Conservation (phyloP, 2,329 filamentous ascomycete genomes). For the Trichophyton simii region DNA sequence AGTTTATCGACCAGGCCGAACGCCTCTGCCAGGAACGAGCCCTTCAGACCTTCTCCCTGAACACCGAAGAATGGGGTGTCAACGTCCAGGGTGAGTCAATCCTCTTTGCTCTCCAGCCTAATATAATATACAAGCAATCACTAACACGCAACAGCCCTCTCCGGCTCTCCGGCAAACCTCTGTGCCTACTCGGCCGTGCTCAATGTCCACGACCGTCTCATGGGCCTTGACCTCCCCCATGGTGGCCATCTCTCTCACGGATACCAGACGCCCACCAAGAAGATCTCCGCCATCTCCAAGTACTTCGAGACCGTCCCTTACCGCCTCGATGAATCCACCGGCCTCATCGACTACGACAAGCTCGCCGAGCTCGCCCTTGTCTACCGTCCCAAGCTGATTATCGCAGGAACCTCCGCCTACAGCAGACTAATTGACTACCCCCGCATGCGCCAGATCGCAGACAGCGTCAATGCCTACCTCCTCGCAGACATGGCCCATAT, state of each 20-base stretch:
- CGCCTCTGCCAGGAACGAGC: conserved; percentile 81
- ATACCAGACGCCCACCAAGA: conserved; percentile 90
- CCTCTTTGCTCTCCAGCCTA: neutral
- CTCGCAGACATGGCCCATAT: conserved; percentile 98
- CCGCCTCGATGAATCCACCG: conserved; percentile 62
- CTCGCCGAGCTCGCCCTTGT: conserved; percentile 81
- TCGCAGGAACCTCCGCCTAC: conserved; percentile 95
- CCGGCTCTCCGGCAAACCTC: conserved; percentile 62
- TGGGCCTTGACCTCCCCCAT: conserved; percentile 91
- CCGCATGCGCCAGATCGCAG: conserved; percentile 90
- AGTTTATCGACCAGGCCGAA: conserved; percentile 88
- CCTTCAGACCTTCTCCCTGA: conserved; percentile 72
- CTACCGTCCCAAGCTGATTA: conserved; percentile 90
- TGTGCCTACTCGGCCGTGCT: conserved; percentile 92
- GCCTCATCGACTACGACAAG: conserved; percentile 92
- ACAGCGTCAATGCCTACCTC: conserved; percentile 86
- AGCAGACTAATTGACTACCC: conserved; percentile 94
- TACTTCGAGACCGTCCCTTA: conserved; percentile 99
- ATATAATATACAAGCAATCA: neutral
- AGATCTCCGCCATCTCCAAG: conserved; percentile 94
- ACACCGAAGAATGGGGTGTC: conserved; percentile 83
- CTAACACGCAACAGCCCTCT: conserved; percentile 48
- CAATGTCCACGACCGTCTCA: conserved; percentile 86
- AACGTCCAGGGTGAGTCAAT: conserved; percentile 68
- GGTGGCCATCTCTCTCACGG: conserved; percentile 92